A percentile compares a stretch with the other conserved stretches of the same genome.
Conservation (phyloP, 768 basidiomycete genomes). For the button mushroom (Agaricus bisporus) region DNA sequence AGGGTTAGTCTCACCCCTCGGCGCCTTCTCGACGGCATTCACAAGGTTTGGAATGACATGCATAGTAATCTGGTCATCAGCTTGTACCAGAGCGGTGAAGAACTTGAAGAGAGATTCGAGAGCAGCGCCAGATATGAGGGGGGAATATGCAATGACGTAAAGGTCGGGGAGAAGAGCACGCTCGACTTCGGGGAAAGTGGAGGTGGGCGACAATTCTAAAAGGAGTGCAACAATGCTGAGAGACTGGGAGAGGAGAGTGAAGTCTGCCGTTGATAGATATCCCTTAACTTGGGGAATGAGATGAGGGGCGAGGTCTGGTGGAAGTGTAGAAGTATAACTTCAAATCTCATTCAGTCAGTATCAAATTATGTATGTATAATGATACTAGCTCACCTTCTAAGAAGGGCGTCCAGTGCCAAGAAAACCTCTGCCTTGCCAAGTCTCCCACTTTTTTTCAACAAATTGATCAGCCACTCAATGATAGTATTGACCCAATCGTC, state of each 20-base stretch:
- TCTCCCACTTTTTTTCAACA: conserved; percentile 76
- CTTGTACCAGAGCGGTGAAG: conserved; percentile 75
- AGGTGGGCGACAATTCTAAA: conserved; percentile 56
- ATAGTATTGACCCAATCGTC: conserved; percentile 81
- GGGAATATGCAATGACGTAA: conserved; percentile 72
- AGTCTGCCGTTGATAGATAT: conserved; percentile 72
- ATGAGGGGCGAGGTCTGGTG: conserved; percentile 49
- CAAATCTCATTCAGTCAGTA: not conserved
- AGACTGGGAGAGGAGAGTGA: conserved; percentile 70
- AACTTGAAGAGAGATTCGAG: conserved; percentile 82
- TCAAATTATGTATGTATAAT: not conserved
- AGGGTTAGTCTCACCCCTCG: conserved; percentile 48
- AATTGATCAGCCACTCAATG: conserved; percentile 66
- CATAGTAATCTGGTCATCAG: conserved; percentile 77
- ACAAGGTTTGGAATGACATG: conserved; percentile 77
- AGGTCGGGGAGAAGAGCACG: conserved; percentile 56
- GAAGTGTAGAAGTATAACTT: conserved; percentile 38
- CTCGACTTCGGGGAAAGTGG: conserved; percentile 75
- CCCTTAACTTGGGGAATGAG: conserved; percentile 71
- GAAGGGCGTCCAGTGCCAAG: conserved; percentile 62
- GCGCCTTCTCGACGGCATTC: conserved; percentile 56
- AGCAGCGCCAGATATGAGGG: conserved; percentile 67
- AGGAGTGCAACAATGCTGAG: conserved; percentile 62
- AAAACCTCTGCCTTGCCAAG: conserved; percentile 78
- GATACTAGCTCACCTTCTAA: conserved; percentile 47